Base-by-base conservation (phyloP, 148 eudicot genomes). In the Rhododendron williamsianum region DNA sequence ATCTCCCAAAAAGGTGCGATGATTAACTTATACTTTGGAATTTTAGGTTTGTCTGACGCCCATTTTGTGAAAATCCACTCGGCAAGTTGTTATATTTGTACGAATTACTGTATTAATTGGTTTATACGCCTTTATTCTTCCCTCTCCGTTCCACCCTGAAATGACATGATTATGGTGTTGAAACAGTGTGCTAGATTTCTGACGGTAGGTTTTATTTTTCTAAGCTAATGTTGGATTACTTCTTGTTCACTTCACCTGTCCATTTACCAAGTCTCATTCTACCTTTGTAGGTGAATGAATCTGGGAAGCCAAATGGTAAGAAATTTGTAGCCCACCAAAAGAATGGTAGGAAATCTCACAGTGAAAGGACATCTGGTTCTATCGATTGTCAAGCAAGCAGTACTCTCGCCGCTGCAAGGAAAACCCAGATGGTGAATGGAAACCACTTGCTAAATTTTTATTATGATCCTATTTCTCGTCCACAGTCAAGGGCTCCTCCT, bases 371-470 rank as follows among this genome's bases (percentile, higher is more conserved):
- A 80, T 89, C 90, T 88, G 92, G 94, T 43, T 91, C 89, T 82
- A 80, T 63, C 49, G 10, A 43, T 84, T 81, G 71, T 73, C 88
- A 85, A 58, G 76, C 76, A 23, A 80, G 76, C 85, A n/a, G 72
- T 49, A 63, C 86, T 11, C 81, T 67, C 67, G 83, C 93, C 49
- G 84, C 90, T 4, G 92, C 92, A 81, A 93, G 92, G 86, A 94
- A 91, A 78, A 81, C 91, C 38, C 99, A 94, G 87, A 87, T 87
- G 85, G 90, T 92, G 84, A 97, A 90, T 85, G 96, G 91, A 27
- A 97, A 97, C 87, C 98, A 97, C 92, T 92, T 97, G 86, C 93
- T 97, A 83, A 97, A 97, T 91, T 97, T 95, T 88, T 97, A 95
- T 9, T 97, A 94, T 83, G 93, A 93, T 81, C 98, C 98, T n/a